These are phyloP conservation scores for Phytophthora quininea DNA, from an alignment of 352 stramenopile genomes.

Conservation along the genomic window DNA sequence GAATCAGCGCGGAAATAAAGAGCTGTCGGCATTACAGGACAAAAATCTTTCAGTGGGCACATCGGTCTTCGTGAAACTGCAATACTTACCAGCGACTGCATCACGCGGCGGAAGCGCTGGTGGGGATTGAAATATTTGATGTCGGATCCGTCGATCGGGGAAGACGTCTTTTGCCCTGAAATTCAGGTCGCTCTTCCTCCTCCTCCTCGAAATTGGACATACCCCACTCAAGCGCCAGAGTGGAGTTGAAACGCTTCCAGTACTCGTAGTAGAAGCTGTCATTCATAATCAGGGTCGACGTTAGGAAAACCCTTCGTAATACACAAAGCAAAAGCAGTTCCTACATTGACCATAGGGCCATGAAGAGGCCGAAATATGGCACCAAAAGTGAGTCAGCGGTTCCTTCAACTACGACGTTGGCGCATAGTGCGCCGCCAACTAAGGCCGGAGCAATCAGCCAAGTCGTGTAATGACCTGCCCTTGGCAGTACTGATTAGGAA, in stretches of 20 bases:
- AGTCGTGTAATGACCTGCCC: constrained; percentile 89
- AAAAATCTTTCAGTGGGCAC: not conserved
- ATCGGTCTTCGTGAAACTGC: not conserved
- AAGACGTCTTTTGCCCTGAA: constrained; percentile 73
- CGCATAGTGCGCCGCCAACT: constrained; percentile 89
- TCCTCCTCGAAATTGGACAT: constrained; percentile 79
- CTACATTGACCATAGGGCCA: constrained; percentile 79
- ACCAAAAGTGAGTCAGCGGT: constrained; percentile 67
- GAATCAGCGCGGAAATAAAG: constrained; percentile 73
- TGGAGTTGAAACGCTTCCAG: constrained; percentile 83
- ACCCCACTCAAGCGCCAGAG: constrained; percentile 73
- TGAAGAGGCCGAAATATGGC: constrained; percentile 83
- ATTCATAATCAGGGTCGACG: not conserved
- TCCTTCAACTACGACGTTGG: constrained; percentile 68
- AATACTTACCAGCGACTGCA: constrained; percentile 60
- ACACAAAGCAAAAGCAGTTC: constrained; percentile 2
- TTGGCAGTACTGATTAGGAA: not conserved
- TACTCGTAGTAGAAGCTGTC: constrained; percentile 80
- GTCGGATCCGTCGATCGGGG: constrained; percentile 70
- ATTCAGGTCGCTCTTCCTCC: constrained; percentile 73
- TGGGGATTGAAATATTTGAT: constrained; percentile 83
- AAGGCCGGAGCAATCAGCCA: constrained; percentile 94
- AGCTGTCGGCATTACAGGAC: constrained; percentile 34
- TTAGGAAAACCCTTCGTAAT: not conserved
- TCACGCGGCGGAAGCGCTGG: constrained; percentile 62